These are phyloP conservation scores for Annulohypoxylon bovei DNA, from an alignment of 495 filamentous ascomycete species.

Conservation along the genomic window DNA sequence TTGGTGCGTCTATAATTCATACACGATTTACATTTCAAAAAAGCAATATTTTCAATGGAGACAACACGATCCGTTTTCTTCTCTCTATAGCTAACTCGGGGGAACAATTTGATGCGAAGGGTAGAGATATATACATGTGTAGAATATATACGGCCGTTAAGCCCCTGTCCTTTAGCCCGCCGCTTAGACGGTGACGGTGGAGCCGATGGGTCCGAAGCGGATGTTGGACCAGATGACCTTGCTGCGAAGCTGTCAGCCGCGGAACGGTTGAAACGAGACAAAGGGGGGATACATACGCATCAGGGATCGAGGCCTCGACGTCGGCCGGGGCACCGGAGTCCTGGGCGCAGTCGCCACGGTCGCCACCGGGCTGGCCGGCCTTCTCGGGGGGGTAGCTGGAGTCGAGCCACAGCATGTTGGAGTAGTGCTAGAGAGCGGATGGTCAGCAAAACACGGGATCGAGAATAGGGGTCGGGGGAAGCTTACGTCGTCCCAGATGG, in stretches of 20 bases:
- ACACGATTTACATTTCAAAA: not conserved
- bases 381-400: slow-evolving; percentile 72
- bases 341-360: slow-evolving; percentile 74
- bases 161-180: slow-evolving; percentile 11
- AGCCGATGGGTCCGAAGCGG: slow-evolving; percentile 73
- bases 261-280: not conserved
- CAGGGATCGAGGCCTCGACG: slow-evolving; percentile 64
- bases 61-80: slow-evolving; percentile 32
- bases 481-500: slow-evolving; percentile 75
- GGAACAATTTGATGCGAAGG: slow-evolving; percentile 38
- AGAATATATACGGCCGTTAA: slow-evolving; percentile 34
- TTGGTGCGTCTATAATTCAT: not conserved
- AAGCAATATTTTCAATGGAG: not conserved
- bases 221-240: slow-evolving; percentile 71
- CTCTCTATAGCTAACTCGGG: slow-evolving; percentile 35
- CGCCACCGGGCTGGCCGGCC: slow-evolving; percentile 66
- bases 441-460: not conserved
- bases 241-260: slow-evolving; percentile 36
- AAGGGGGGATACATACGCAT: slow-evolving; percentile 62
- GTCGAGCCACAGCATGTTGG: slow-evolving; percentile 89
- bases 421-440: slow-evolving; percentile 56
- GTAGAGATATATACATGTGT: slow-evolving; percentile 40
- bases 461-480: not conserved
- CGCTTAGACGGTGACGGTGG: slow-evolving; percentile 62
- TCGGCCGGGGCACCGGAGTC: slow-evolving; percentile 68